phyloP scores from a whole-genome alignment of 129 eudicot species.

The Chrysanthemum makinoi region DNA sequence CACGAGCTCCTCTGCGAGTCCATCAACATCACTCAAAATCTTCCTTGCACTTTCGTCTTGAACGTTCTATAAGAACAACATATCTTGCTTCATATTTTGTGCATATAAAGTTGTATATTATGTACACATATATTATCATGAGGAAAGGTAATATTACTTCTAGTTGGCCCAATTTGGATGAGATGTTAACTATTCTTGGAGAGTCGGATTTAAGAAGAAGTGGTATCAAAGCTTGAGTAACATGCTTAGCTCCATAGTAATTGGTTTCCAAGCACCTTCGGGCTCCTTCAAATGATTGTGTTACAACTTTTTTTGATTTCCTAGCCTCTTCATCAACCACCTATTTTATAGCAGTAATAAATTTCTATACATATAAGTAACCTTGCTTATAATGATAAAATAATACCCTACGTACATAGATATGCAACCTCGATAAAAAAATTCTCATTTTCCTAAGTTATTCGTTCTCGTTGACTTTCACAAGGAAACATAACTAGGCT shows the following conservation, averaged over 20 bases:
- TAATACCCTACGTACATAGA: too few relatives aligned
- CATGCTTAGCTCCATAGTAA: slow-evolving; percentile 39
- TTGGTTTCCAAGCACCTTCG: slow-evolving; percentile 39
- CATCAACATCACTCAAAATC: slow-evolving; percentile 31
- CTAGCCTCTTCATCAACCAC: slow-evolving; percentile 27
- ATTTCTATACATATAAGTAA: neutral
- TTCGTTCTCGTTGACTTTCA: neutral
- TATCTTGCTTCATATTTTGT: neutral
- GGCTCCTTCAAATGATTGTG: slow-evolving; percentile 40
- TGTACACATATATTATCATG: neutral
- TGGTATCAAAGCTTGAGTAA: slow-evolving; percentile 38
- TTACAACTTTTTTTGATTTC: slow-evolving; percentile 1
- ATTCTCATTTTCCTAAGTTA: neutral
- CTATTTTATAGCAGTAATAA: slow-evolving; percentile 9
- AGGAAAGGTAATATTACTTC: slow-evolving; percentile 25
- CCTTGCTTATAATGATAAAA: neutral
- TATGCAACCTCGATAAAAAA: neutral
- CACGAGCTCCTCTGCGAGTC: slow-evolving; percentile 40
- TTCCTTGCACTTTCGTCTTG: slow-evolving; percentile 35
- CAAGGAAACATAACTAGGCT: neutral
- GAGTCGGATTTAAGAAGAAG: slow-evolving; percentile 36
- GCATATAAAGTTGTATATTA: neutral
- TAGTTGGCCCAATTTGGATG: slow-evolving; percentile 37
- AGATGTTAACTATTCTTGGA: slow-evolving; percentile 40
- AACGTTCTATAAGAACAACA: slow-evolving; percentile 29